Evolutionary conservation across 2,329 filamentous ascomycete species (phyloP).

Genomic region (Aspergillus glaucus): DNA sequence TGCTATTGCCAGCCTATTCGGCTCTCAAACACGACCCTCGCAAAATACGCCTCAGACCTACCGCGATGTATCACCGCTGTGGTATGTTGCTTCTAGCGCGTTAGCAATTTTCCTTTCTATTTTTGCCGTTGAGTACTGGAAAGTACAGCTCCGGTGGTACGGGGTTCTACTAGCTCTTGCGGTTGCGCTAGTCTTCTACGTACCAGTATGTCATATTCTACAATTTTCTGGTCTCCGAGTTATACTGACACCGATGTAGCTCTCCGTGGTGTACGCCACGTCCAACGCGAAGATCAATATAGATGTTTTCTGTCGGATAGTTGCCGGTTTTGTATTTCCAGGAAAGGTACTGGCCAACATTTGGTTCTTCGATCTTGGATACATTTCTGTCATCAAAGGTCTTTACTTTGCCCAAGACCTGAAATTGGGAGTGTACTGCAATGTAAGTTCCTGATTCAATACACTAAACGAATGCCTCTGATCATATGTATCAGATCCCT

Average conservation of each 20-base stretch:
- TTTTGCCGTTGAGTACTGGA: constrained; percentile 21
- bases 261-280: constrained; percentile 20
- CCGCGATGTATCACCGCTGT: constrained; percentile 16
- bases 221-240: not conserved
- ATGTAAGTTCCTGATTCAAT: constrained; percentile 6
- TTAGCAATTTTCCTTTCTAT: constrained; percentile 18
- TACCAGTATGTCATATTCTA: constrained; percentile 10
- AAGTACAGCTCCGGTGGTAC: constrained; percentile 19
- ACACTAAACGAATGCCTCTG: not conserved
- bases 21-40: not conserved
- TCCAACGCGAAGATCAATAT: constrained; percentile 23
- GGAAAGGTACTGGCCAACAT: constrained; percentile 25
- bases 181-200: constrained; percentile 18
- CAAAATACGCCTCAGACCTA: not conserved
- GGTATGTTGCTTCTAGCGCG: constrained; percentile 12
- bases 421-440: constrained; percentile 21
- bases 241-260: constrained; percentile 6
- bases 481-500: constrained; percentile 20
- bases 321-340: constrained; percentile 25
- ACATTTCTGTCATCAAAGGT: constrained; percentile 21
- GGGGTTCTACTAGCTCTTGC: constrained; percentile 18
- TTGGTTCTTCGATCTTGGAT: constrained; percentile 24
- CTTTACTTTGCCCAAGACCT: constrained; percentile 23
- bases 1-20: not conserved
- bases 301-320: constrained; percentile 20